Evolutionary conservation across 2,329 filamentous ascomycete genomes (phyloP), one percentile per base, ranked within the genome.

Genomic region (Sordariomycetes sp.): DNA sequence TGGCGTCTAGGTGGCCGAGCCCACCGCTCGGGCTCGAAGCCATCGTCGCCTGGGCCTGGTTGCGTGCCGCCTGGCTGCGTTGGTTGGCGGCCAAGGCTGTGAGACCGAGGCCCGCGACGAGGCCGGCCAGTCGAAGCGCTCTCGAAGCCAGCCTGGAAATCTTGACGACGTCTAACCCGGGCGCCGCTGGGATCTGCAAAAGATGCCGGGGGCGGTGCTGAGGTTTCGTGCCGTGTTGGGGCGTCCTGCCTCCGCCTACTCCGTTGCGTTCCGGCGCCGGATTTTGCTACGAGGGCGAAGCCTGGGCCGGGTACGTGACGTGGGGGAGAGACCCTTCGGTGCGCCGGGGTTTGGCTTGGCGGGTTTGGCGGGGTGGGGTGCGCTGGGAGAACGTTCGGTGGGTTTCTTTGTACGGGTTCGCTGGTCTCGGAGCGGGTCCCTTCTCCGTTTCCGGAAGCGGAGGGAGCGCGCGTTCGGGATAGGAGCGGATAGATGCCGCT

Each of bases 21-120:
- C 63, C 62, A 52, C 52, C 53, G 25, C 59, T 59, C 42, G 57
- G 57, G 54, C 61, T 62, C 25, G 68, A 72, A 60, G 67, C 67
- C 72, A 74, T 74, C 59, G 69, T 24, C 45, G 20, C 65, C 62
- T 68, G 15, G 17, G 51, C 69, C 70, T 75, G 73, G 60, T 70
- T 71, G 62, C 71, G 74, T 64, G 68, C 34, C 10, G 51, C 69
- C 70, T 75, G 73, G 60, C 70, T 71, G 62, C 71, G 74, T 64
- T 78, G 75, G 64, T 77, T 77, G 57, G 78, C 76, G 65, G 77
- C 74, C 62, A 84, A 67, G 66, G 79, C 79, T 66, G 78, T 76
- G 59, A 82, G 69, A 67, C 80, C 80, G 61, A 84, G 74, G 72
- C 80, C 79, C 62, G 80, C 71, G 69, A 75, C 74, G 65, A 84